Evolutionary conservation across 257 asterid genomes (phyloP), one percentile per base, ranked within the genome.

Genomic region (Cordia subcordata): DNA sequence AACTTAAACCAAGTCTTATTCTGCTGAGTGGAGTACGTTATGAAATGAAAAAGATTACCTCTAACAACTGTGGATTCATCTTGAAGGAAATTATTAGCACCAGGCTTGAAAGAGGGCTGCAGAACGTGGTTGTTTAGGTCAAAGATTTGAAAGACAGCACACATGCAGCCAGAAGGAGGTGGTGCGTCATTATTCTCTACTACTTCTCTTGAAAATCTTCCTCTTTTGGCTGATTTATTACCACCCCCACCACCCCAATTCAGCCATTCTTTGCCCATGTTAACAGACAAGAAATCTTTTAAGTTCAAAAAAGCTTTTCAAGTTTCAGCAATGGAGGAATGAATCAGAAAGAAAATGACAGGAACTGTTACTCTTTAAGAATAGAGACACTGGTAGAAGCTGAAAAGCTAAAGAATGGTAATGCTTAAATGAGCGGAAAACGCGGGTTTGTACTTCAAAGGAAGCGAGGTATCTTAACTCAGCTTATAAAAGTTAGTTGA

Each of bases 221-320:
- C 58, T 49, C 75, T 57, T 49, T 78, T 55, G 52, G 67, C 13
- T 57, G 81, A 69, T 65, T 52, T 70, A 56, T 9, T 42, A 46
- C 49, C 12, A 53, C 70, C 74, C 4, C 75, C 57, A 19, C 63
- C 72, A 10, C 73, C 72, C 90, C 88, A 82, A 37, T 68, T 50
- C 50, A 85, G 71, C 88, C 90, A 82, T 47, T 80, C 85, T 73
- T 73, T 85, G 18, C 76, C 84, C 94, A 85, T 85, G 22, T 5
- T 18, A 4, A 11, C 32, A 52, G 32, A 52, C 56, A 52, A 52
- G 56, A 52, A 52, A 51, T 8, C 8, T n/a, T n/a, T n/a, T n/a
- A 50, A 9, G 12, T 50, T 16, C 27, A 19, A 50, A 50, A 50
- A 50, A 20, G 55, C 23, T 50, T 50, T n/a, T n/a, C n/a, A n/a